phyloP scores from a whole-genome alignment of 805 yeast species.

The Debaryomyces prosopidis region DNA sequence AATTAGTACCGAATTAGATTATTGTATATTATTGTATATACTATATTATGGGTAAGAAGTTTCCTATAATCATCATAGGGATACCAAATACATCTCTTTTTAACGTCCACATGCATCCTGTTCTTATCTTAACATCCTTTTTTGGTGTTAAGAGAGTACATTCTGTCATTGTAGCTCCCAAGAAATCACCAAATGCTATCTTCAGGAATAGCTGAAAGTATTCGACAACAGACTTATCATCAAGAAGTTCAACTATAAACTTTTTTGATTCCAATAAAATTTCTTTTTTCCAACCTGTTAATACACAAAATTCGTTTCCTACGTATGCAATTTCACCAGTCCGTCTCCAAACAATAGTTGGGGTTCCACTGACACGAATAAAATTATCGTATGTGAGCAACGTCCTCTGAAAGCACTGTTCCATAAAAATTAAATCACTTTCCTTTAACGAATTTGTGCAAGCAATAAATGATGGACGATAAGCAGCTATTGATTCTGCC shows the following conservation, averaged over 20 bases:
- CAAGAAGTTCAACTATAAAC: constrained; percentile 80
- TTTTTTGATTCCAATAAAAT: constrained; percentile 64
- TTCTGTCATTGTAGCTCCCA: constrained; percentile 82
- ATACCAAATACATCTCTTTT: constrained; percentile 94
- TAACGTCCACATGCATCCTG: constrained; percentile 89
- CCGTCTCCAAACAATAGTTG: constrained; percentile 93
- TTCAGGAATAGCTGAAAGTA: constrained; percentile 83
- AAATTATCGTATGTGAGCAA: constrained; percentile 84
- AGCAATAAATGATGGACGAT: constrained; percentile 90
- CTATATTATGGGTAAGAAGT: constrained; percentile 73
- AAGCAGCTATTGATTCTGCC: constrained; percentile 86
- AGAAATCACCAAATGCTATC: constrained; percentile 87
- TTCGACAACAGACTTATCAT: constrained; percentile 81
- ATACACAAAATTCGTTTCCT: constrained; percentile 87
- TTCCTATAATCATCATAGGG: constrained; percentile 96
- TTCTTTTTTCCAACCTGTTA: constrained; percentile 87
- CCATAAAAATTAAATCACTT: constrained; percentile 92
- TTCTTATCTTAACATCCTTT: constrained; percentile 57
- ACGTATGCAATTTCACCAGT: constrained; percentile 95
- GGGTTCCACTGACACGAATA: constrained; percentile 84
- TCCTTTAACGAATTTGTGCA: constrained; percentile 86
- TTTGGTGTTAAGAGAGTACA: constrained; percentile 71
- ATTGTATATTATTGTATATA: background rate
- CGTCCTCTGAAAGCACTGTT: constrained; percentile 93
- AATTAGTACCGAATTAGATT: too few relatives aligned